These are phyloP conservation scores for Colletotrichum gloeosporioides DNA, from an alignment of 2,329 filamentous ascomycete genomes.

Conservation along the genomic window DNA sequence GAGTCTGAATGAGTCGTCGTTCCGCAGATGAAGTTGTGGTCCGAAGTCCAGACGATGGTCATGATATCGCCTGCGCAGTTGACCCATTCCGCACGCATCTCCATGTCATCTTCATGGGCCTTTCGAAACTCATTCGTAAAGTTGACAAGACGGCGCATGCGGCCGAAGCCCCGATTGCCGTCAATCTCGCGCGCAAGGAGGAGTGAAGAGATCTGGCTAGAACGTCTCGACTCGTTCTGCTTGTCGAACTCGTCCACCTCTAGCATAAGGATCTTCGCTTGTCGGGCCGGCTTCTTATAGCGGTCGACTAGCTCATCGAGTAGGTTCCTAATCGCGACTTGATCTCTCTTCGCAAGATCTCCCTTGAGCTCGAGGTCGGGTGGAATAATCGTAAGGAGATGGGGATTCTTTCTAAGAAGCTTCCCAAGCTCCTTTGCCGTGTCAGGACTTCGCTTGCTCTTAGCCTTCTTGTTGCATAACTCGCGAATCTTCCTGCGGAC, in stretches of 20 bases:
- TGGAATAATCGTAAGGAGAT: constrained; percentile 6
- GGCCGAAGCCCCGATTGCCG: constrained; percentile 48
- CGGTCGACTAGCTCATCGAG: constrained; percentile 45
- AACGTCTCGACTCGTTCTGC: constrained; percentile 30
- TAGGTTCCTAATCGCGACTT: constrained; percentile 40
- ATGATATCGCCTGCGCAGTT: constrained; percentile 67
- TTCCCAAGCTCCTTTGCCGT: constrained; percentile 23
- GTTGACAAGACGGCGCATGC: constrained; percentile 45
- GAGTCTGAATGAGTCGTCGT: constrained; percentile 67
- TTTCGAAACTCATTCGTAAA: constrained; percentile 51
- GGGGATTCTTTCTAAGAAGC: constrained; percentile 17
- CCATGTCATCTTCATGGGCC: constrained; percentile 56
- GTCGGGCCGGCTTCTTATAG: constrained; percentile 22
- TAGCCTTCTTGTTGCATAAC: not conserved
- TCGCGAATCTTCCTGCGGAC: constrained; percentile 15
- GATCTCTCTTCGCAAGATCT: constrained; percentile 27
- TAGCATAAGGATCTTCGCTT: constrained; percentile 33
- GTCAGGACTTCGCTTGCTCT: not conserved
- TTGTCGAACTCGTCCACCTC: constrained; percentile 33
- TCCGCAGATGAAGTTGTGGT: constrained; percentile 63
- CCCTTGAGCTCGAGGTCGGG: constrained; percentile 20
- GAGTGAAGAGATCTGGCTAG: constrained; percentile 41
- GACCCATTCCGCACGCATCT: constrained; percentile 59
- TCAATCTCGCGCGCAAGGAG: constrained; percentile 55
- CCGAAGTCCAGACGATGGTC: constrained; percentile 62